A percentile compares a stretch with the other conserved stretches of the same genome.
phyloP scores from a whole-genome alignment of 768 basidiomycete genomes.

The Boletus huronensis region DNA sequence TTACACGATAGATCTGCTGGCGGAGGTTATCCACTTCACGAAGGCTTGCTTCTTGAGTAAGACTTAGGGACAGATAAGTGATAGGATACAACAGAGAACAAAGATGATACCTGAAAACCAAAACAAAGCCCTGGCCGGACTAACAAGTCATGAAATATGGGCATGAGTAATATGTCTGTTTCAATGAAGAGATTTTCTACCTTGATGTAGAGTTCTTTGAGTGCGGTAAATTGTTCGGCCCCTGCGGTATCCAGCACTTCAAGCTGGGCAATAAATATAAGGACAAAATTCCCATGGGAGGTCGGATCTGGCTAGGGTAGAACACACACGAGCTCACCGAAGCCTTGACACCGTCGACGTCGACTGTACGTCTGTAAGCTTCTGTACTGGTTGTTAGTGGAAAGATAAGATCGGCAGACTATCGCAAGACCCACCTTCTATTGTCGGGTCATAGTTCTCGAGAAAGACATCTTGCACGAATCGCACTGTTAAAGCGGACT shows the following conservation, averaged over 20 bases:
- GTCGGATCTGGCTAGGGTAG: constrained; percentile 1
- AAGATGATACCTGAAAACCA: constrained; percentile 68
- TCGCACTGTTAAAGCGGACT: constrained; percentile 80
- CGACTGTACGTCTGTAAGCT: constrained; percentile 62
- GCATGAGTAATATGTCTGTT: not conserved
- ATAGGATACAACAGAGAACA: not conserved
- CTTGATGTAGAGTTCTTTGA: constrained; percentile 82
- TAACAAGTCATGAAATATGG: constrained; percentile 23
- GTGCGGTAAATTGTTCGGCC: constrained; percentile 78
- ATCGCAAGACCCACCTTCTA: constrained; percentile 55
- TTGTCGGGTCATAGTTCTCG: constrained; percentile 79
- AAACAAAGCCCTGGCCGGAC: constrained; percentile 74
- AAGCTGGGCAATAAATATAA: constrained; percentile 44
- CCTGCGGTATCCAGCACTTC: constrained; percentile 83
- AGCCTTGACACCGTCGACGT: constrained; percentile 62
- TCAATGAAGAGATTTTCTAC: constrained; percentile 31
- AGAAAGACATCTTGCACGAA: constrained; percentile 72
- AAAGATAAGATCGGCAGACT: not conserved
- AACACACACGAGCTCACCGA: constrained; percentile 44
- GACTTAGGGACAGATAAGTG: constrained; percentile 37
- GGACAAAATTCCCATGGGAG: constrained; percentile 4
- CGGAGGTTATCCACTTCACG: constrained; percentile 77
- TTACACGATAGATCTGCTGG: constrained; percentile 78
- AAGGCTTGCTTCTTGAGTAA: constrained; percentile 78
- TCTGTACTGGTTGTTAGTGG: constrained; percentile 40